Conservation (phyloP, 1,284 basidiomycete genomes). For the Blastosporella zonata region DNA sequence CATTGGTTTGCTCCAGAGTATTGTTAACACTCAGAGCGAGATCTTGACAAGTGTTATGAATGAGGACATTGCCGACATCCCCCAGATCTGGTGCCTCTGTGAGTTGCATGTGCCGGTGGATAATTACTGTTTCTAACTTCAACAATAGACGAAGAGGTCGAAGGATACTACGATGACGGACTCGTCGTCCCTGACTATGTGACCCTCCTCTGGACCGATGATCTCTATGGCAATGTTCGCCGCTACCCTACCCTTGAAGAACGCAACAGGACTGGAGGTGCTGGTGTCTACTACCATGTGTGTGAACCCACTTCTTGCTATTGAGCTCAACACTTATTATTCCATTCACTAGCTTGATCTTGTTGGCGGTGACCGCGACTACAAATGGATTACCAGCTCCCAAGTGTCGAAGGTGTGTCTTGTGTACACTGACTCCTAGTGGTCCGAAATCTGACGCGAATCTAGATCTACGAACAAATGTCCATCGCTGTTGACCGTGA, state of each 20-base stretch:
- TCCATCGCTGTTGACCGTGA: conserved; percentile 55
- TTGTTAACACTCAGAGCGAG: conserved; percentile 58
- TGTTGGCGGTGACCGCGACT: conserved; percentile 55
- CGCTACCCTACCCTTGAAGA: conserved; percentile 52
- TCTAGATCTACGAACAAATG: conserved; percentile 58
- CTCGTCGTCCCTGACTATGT: conserved; percentile 55
- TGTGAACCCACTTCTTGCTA: conserved; percentile 21
- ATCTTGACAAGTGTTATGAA: conserved; percentile 53
- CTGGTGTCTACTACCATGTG: conserved; percentile 70
- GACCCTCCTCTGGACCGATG: conserved; percentile 58
- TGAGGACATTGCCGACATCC: conserved; percentile 50
- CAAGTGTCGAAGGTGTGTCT: conserved; percentile 40
- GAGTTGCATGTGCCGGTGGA: conserved; percentile 20
- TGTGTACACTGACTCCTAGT: neutral
- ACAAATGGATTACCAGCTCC: conserved; percentile 55
- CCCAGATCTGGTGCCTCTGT: conserved; percentile 68
- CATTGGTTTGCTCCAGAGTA: conserved; percentile 49
- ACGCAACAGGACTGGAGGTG: conserved; percentile 57
- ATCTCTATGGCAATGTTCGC: conserved; percentile 56
- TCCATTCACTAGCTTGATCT: conserved; percentile 27
- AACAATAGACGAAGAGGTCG: conserved; percentile 56
- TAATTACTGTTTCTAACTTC: neutral
- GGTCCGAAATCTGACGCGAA: conserved; percentile 4
- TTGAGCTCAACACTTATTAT: neutral
- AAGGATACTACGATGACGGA: conserved; percentile 64